Evolutionary conservation across 2,329 filamentous ascomycete genomes (phyloP), one percentile per base, ranked within the genome.

Genomic region (Colletotrichum orbiculare): DNA sequence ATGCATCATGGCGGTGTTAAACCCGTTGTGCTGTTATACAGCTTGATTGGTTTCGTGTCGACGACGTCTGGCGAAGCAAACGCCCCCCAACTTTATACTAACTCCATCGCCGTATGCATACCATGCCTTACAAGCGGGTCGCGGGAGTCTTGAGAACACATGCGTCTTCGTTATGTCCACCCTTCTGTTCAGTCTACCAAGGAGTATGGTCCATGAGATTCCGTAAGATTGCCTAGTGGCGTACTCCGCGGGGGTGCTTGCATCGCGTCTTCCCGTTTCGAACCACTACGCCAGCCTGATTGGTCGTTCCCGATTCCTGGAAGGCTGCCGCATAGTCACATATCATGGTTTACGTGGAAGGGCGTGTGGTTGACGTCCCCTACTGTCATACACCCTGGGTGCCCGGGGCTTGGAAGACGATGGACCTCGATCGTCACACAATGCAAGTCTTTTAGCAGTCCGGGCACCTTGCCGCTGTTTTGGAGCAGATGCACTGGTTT

Each of bases 261-360:
- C 59, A 33, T 62, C 47, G 47, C 50, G 48, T 38, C 59, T 47
- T 52, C 52, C 35, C 15, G 25, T 38, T 53, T 48, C 52, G 58
- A 52, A 61, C 35, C 47, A 39, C 17, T 10, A 11, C 37, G 17
- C 35, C 12, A 37, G 35, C 39, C 37, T 56, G 46, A 50, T 66
- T 66, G 58, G 63, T 42, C 42, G 53, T 66, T 33, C 63, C 63
- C 45, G 47, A 17, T 56, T 63, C 10, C 43, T 63, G 63, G 63
- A 43, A 63, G 52, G 41, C 52, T 53, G 42, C 37, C 39, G 56
- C 48, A 59, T 43, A 42, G 59, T 37, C 54, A 49, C 41, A 58
- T 17, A 46, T 15, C n/a, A 10, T 46, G 17, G 15, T 10, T 15
- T 10, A 8, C 15, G 15, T 10, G 8, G 12, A 17, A 42, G 50